A percentile compares a stretch with the other conserved stretches of the same genome.
Conservation (phyloP, 2,329 filamentous ascomycete genomes). For the Hypoxylon sp. region DNA sequence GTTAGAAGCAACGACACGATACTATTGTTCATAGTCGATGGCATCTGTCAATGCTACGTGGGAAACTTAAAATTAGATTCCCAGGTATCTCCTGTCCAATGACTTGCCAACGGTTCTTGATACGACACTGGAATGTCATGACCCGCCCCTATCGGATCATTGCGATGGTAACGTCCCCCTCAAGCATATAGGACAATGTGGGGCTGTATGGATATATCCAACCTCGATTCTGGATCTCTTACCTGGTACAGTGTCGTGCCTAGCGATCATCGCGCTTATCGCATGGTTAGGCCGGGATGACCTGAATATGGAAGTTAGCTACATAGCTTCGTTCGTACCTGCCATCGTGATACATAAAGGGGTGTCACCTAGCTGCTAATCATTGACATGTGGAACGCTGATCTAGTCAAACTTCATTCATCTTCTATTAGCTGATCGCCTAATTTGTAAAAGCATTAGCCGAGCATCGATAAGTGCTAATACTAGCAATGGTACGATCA, state of each 20-base stretch:
- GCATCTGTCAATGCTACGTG: constrained; percentile 12
- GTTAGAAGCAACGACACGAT: too few relatives aligned
- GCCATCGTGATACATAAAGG: constrained; percentile 3
- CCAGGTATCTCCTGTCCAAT: constrained; percentile 22
- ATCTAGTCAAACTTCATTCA: not conserved
- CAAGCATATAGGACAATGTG: constrained; percentile 27
- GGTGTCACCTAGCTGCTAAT: not conserved
- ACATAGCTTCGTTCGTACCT: constrained; percentile 2
- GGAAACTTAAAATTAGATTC: constrained; percentile 17
- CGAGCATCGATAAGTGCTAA: not conserved
- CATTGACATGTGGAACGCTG: not conserved
- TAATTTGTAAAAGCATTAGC: not conserved
- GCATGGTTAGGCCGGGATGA: constrained; percentile 1
- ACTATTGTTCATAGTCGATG: not conserved
- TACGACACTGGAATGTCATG: constrained; percentile 16
- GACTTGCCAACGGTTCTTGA: not conserved
- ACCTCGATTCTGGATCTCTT: constrained; percentile 28
- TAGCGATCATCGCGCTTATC: constrained; percentile 22
- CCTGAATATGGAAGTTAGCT: constrained; percentile 28
- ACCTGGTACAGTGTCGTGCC: constrained; percentile 26
- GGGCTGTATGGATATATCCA: constrained; percentile 17
- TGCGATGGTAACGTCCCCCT: constrained; percentile 3
- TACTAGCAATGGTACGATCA: constrained; percentile 42
- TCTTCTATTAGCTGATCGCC: not conserved
- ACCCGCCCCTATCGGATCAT: constrained; percentile 32